phyloP scores from a whole-genome alignment of 1,284 basidiomycete genomes.

The Grifola frondosa region DNA sequence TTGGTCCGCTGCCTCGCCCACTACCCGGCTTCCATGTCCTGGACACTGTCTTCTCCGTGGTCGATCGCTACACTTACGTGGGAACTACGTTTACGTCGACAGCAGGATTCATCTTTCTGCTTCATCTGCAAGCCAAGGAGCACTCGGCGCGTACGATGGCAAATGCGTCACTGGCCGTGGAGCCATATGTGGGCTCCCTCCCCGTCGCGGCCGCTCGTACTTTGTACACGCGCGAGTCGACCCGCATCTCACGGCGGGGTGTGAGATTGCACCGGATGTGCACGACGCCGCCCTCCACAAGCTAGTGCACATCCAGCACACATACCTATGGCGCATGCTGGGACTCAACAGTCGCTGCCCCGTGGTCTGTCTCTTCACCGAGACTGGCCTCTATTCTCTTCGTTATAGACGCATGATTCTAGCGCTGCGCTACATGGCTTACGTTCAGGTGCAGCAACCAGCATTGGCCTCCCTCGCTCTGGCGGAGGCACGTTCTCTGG shows the following conservation, averaged over 20 bases:
- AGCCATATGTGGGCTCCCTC: constrained; percentile 3
- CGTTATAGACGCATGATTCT: constrained; percentile 1
- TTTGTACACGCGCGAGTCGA: constrained; percentile 6
- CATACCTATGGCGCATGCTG: constrained; percentile 4
- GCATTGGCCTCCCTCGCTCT: neutral
- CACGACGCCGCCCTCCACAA: too few relatives aligned
- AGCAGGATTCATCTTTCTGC: constrained; percentile 1
- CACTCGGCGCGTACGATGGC: neutral
- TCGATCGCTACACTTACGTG: constrained; percentile 1
- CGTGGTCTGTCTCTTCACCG: constrained; percentile 4
- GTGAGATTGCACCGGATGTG: constrained; percentile 6
- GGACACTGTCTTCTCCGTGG: neutral
- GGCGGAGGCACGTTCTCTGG: too few relatives aligned
- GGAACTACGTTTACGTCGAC: constrained; percentile 4
- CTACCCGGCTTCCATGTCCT: too few relatives aligned
- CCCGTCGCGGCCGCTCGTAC: neutral
- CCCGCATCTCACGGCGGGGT: constrained; percentile 6
- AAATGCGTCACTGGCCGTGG: neutral
- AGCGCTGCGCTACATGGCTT: constrained; percentile 2
- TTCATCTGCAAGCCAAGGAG: neutral
- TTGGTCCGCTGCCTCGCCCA: neutral
- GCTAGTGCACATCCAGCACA: too few relatives aligned
- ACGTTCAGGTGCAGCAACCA: neutral
- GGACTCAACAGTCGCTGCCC: neutral
- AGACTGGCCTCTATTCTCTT: constrained; percentile 9